These are phyloP conservation scores for Scytalidium sp. DNA, from an alignment of 2,329 filamentous ascomycete species.

Conservation along the genomic window DNA sequence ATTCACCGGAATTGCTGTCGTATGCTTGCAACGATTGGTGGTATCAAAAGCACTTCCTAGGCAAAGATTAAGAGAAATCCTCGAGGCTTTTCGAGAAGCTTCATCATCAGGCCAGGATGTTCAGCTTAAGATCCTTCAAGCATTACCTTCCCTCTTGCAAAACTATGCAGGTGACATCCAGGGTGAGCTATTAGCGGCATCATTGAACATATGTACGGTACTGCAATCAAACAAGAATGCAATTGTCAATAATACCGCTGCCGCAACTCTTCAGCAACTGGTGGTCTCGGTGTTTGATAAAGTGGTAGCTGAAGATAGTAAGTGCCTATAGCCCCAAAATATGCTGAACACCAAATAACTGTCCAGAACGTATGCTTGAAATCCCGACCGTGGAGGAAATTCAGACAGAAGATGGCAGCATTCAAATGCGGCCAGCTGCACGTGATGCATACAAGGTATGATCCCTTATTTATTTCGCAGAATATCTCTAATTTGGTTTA, in stretches of 20 bases:
- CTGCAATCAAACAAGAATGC: constrained; percentile 89
- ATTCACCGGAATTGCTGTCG: constrained; percentile 82
- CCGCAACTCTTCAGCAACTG: constrained; percentile 93
- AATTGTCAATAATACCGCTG: constrained; percentile 92
- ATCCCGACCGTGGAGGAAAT: constrained; percentile 63
- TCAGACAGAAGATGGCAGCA: constrained; percentile 58
- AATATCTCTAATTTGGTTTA: constrained; percentile 27
- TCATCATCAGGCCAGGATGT: constrained; percentile 80
- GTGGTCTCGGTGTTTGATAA: constrained; percentile 93
- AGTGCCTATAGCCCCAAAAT: constrained; percentile 29
- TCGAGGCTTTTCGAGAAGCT: constrained; percentile 84
- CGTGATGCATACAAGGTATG: constrained; percentile 77
- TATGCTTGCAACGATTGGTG: constrained; percentile 85
- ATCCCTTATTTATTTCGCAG: neutral
- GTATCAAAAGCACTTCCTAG: constrained; percentile 77
- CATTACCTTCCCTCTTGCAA: constrained; percentile 82
- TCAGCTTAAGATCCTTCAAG: constrained; percentile 93
- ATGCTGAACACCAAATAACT: neutral
- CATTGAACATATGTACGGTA: constrained; percentile 87
- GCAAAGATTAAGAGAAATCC: constrained; percentile 76
- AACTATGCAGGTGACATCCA: constrained; percentile 83
- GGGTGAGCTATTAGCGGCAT: constrained; percentile 75
- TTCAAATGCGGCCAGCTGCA: constrained; percentile 71
- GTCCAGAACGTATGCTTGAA: constrained; percentile 37
- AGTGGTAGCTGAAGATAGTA: constrained; percentile 77